Conservation (phyloP, 1,139 yeast species). For the Taphrina populina region DNA sequence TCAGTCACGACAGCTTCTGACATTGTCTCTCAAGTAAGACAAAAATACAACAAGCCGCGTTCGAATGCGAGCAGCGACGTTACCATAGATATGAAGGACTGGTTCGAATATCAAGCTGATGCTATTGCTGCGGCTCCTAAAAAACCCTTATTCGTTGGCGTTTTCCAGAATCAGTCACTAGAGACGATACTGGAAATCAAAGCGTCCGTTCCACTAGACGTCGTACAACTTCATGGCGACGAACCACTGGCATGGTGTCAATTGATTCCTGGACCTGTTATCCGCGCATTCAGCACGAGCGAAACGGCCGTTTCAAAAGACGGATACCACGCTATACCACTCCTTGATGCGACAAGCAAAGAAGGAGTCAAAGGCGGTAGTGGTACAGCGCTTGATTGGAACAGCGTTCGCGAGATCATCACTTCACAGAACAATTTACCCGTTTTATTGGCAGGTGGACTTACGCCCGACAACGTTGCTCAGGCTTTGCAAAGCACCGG, state of each 20-base stretch:
- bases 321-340: constrained; percentile 55
- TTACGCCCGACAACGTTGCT: constrained; percentile 67
- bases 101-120: constrained; percentile 47
- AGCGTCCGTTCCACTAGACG: constrained; percentile 58
- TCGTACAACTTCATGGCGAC: constrained; percentile 85
- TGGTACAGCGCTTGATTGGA: constrained; percentile 77
- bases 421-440: constrained; percentile 33
- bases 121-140: constrained; percentile 43
- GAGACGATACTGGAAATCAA: constrained; percentile 58
- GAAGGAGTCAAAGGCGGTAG: constrained; percentile 94
- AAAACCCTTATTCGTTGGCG: constrained; percentile 83
- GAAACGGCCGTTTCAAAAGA: constrained; percentile 40
- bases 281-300: constrained; percentile 61
- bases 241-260: constrained; percentile 64
- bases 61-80: background rate
- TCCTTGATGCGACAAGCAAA: constrained; percentile 47
- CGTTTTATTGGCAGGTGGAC: constrained; percentile 80
- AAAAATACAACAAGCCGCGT: background rate
- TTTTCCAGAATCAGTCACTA: constrained; percentile 75
- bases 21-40: constrained; percentile 50
- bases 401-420: constrained; percentile 38
- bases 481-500: constrained; percentile 54
- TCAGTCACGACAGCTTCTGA: constrained; percentile 54
- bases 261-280: constrained; percentile 59
- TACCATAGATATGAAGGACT: constrained; percentile 39